Evolutionary conservation across 75 land plant species (phyloP).

Genomic region (Sequoia sempervirens): DNA sequence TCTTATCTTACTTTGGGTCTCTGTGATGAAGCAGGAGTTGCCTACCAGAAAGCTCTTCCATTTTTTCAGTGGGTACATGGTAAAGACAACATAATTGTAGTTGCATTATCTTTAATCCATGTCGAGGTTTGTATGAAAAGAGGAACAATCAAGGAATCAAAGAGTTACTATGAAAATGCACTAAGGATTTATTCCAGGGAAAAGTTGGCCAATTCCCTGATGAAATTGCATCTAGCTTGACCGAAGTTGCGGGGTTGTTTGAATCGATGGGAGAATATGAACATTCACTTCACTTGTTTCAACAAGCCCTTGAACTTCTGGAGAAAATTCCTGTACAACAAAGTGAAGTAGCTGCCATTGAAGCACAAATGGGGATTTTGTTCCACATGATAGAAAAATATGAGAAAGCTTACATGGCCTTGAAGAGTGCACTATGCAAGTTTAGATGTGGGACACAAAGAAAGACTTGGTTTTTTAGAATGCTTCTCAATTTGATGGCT

Average conservation of each 20-base stretch:
- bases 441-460: slow-evolving; percentile 15
- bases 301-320: slow-evolving; percentile 19
- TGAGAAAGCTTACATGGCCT: slow-evolving; percentile 17
- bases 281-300: slow-evolving; percentile 20
- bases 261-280: slow-evolving; percentile 29
- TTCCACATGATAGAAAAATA: slow-evolving; percentile 22
- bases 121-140: slow-evolving; percentile 25
- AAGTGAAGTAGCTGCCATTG: slow-evolving; percentile 25
- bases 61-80: slow-evolving; percentile 30
- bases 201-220: slow-evolving; percentile 12
- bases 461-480: slow-evolving; percentile 23
- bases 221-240: slow-evolving; percentile 26
- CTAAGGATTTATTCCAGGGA: slow-evolving; percentile 24
- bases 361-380: slow-evolving; percentile 43
- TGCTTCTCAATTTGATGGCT: slow-evolving; percentile 36
- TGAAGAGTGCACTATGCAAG: slow-evolving; percentile 22
- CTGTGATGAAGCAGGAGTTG: slow-evolving; percentile 21
- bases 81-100: slow-evolving; percentile 20
- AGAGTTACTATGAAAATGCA: slow-evolving; percentile 30
- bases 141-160: slow-evolving; percentile 16
- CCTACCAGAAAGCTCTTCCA: slow-evolving; percentile 27
- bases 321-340: slow-evolving; percentile 25
- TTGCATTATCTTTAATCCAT: slow-evolving; percentile 22
- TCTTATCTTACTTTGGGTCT: slow-evolving; percentile 14
- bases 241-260: slow-evolving; percentile 27